Evolutionary conservation across 257 asterid genomes (phyloP).

Genomic region (Eustoma russellianum): DNA sequence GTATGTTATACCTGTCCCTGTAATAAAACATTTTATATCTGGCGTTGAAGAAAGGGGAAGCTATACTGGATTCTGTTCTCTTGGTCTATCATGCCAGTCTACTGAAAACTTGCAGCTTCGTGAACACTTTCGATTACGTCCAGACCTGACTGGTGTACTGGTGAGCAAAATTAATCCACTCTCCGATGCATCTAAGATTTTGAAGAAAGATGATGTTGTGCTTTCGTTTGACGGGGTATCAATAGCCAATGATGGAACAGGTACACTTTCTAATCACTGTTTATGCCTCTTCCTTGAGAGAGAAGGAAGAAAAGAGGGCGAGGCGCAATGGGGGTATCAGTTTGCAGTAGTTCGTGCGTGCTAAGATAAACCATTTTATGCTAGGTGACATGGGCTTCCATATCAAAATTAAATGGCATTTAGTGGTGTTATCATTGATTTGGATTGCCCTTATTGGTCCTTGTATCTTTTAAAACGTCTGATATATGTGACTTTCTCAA

Average conservation of each 20-base stretch:
- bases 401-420: too few relatives aligned
- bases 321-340: too few relatives aligned
- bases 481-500: too few relatives aligned
- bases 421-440: too few relatives aligned
- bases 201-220: constrained; percentile 73
- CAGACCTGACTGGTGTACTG: constrained; percentile 78
- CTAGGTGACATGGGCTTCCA: too few relatives aligned
- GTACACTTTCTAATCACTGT: constrained; percentile 22
- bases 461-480: too few relatives aligned
- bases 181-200: constrained; percentile 55
- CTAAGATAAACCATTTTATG: too few relatives aligned
- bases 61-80: constrained; percentile 84
- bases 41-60: constrained; percentile 90
- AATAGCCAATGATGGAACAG: constrained; percentile 95
- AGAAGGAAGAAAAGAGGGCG: too few relatives aligned
- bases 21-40: constrained; percentile 70
- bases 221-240: constrained; percentile 88
- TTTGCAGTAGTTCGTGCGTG: background rate
- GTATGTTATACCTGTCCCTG: constrained; percentile 93
- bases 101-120: constrained; percentile 85
- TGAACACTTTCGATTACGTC: constrained; percentile 57
- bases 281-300: background rate
- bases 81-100: constrained; percentile 93
- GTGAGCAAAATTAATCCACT: constrained; percentile 73
- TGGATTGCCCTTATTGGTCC: too few relatives aligned